Evolutionary conservation across 441 rosid species (phyloP).

Genomic region (Gossypium gossypioides): DNA sequence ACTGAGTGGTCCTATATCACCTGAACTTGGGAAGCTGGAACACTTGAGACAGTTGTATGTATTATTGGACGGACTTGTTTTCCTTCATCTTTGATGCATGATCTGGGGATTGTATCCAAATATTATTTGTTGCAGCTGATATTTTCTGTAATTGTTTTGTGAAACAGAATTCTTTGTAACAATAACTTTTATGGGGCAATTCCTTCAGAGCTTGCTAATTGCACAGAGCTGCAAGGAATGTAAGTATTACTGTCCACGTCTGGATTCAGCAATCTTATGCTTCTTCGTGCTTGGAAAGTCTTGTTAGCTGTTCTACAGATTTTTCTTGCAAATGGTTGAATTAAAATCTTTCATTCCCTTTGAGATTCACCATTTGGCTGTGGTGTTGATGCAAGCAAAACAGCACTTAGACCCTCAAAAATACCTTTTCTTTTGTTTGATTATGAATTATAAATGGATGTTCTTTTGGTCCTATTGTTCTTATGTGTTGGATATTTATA

Average conservation of each 20-base stretch:
- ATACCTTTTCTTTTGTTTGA: neutral
- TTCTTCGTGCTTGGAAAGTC: neutral
- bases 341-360: neutral
- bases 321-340: neutral
- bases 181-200: conserved; percentile 75
- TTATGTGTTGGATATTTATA: neutral
- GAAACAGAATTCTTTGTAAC: conserved; percentile 57
- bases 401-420: neutral
- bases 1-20: conserved; percentile 56
- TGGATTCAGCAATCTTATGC: neutral
- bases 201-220: conserved; percentile 72
- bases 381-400: neutral
- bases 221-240: conserved; percentile 66
- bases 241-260: conserved; percentile 23
- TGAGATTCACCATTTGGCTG: neutral
- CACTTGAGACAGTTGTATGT: conserved; percentile 59
- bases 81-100: conserved; percentile 11
- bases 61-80: conserved; percentile 9
- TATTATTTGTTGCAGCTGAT: conserved; percentile 18
- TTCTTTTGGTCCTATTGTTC: neutral
- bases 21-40: conserved; percentile 66
- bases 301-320: neutral
- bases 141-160: conserved; percentile 5
- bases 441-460: neutral
- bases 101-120: neutral